Conservation (phyloP, 164 flowering plant genomes). For the Dillenia suffruticosa region DNA sequence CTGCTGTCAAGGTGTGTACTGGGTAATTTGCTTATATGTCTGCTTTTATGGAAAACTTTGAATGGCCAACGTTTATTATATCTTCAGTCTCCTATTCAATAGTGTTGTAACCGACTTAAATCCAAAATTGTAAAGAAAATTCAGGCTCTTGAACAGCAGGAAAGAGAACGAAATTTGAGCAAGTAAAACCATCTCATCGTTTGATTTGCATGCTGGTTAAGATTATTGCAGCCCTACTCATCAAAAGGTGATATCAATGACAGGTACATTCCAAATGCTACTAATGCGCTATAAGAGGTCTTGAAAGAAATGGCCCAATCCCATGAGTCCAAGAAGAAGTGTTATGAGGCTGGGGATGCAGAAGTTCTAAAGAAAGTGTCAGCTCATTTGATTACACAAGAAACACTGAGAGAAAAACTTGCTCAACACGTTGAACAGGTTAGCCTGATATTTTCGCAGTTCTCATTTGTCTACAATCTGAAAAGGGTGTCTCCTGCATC, state of each 20-base stretch:
- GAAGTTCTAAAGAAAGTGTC: conserved; percentile 61
- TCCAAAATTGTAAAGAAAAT: conserved; percentile 84
- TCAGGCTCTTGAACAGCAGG: conserved; percentile 97
- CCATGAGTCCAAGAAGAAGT: conserved; percentile 55
- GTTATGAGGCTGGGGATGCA: conserved; percentile 48
- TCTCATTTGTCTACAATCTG: too few relatives aligned
- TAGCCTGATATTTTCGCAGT: not conserved
- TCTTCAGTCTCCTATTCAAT: conserved; percentile 75
- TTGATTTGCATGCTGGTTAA: not conserved
- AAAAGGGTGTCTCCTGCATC: too few relatives aligned
- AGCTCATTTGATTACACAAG: conserved; percentile 45
- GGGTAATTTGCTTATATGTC: not conserved
- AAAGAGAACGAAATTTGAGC: conserved; percentile 83
- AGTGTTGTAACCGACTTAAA: conserved; percentile 88
- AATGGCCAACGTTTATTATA: conserved; percentile 13
- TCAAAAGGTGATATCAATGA: not conserved
- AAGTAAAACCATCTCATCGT: conserved; percentile 32
- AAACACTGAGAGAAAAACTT: conserved; percentile 63
- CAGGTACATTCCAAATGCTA: conserved; percentile 84
- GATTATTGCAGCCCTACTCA: not conserved
- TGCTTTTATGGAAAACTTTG: not conserved
- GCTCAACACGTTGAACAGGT: conserved; percentile 91
- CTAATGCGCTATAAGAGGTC: conserved; percentile 63
- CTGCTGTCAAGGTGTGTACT: conserved; percentile 80
- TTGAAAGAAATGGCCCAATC: conserved; percentile 53